These are phyloP conservation scores for Nephelium lappaceum DNA, from an alignment of 345 rosid species.

Conservation along the genomic window DNA sequence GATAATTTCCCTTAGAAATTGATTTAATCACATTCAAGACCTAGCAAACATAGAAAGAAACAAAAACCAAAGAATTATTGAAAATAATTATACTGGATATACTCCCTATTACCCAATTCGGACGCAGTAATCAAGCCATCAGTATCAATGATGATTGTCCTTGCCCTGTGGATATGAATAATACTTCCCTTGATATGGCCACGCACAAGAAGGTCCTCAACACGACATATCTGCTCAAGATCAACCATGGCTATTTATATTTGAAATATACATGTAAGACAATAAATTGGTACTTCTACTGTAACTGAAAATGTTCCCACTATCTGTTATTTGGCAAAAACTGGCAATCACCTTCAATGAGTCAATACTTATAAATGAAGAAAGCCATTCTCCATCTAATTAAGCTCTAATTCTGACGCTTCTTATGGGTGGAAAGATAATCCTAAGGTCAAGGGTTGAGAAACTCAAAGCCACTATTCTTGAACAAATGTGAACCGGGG, in stretches of 20 bases:
- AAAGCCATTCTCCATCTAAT: neutral
- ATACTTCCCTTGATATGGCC: constrained; percentile 90
- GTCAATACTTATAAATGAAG: neutral
- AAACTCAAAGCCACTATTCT: too few species aligned
- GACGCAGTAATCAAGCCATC: constrained; percentile 82
- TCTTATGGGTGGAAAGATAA: neutral
- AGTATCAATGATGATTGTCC: constrained; percentile 67
- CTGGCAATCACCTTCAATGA: neutral
- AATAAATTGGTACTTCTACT: neutral
- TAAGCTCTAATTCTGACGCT: neutral
- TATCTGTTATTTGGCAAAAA: neutral
- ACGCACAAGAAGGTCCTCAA: constrained; percentile 90
- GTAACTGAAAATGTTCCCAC: neutral
- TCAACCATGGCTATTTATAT: constrained; percentile 6
- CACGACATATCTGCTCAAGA: constrained; percentile 79
- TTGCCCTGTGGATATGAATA: constrained; percentile 92
- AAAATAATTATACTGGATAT: constrained; percentile 18
- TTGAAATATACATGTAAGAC: constrained; percentile 3
- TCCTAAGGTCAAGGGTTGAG: too few species aligned
- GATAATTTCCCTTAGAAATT: constrained; percentile 2
- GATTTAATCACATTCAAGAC: constrained; percentile 18
- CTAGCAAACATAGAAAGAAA: constrained; percentile 18
- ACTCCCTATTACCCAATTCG: constrained; percentile 63
- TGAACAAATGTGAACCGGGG: too few species aligned
- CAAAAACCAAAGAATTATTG: constrained; percentile 12